phyloP scores from a whole-genome alignment of 768 basidiomycete species.

The Kwoniella dejecticola region DNA sequence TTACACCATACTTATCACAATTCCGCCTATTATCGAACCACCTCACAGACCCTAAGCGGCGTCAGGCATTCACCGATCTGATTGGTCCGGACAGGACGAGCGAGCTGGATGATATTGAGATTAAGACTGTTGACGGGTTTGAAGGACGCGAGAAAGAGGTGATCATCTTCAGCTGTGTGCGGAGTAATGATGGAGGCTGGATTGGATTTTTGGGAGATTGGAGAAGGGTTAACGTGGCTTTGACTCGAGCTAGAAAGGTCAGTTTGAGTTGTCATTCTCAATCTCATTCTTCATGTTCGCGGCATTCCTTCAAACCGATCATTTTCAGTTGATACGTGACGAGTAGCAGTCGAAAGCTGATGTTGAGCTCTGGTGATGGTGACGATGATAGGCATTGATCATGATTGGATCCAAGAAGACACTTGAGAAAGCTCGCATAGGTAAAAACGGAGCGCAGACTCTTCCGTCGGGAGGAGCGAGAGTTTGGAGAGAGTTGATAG shows the following conservation, averaged over 20 bases:
- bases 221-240: constrained; percentile 82
- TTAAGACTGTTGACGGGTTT: constrained; percentile 93
- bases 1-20: constrained; percentile 88
- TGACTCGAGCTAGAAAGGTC: constrained; percentile 78
- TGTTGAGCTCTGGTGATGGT: too few relatives aligned
- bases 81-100: constrained; percentile 69
- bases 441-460: constrained; percentile 11
- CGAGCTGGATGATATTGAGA: constrained; percentile 71
- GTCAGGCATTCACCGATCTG: constrained; percentile 62
- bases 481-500: constrained; percentile 35
- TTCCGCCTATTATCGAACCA: constrained; percentile 72
- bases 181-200: constrained; percentile 72
- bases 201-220: constrained; percentile 89
- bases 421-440: constrained; percentile 28
- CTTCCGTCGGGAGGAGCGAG: constrained; percentile 28
- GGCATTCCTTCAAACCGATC: too few relatives aligned
- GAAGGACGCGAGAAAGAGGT: constrained; percentile 92
- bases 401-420: constrained; percentile 47
- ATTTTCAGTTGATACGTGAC: too few relatives aligned
- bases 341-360: too few relatives aligned
- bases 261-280: constrained; percentile 11
- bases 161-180: constrained; percentile 86
- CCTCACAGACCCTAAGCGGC: constrained; percentile 60
- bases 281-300: too few relatives aligned
- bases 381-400: constrained; percentile 41